These are phyloP conservation scores for Claviceps capensis DNA, from an alignment of 2,329 filamentous ascomycete genomes.

Conservation along the genomic window DNA sequence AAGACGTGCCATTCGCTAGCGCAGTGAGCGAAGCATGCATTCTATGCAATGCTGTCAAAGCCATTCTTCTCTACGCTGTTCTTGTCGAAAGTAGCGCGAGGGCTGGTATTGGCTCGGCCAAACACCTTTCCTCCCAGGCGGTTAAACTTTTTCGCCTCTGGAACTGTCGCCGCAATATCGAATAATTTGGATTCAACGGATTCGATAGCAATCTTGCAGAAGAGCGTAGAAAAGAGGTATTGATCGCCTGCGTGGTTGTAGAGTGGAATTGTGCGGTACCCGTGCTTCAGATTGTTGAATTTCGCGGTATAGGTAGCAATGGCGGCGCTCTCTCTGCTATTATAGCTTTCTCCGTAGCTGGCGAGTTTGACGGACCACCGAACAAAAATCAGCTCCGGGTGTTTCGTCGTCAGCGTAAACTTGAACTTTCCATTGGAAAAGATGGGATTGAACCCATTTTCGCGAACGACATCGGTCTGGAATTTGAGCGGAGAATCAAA, in stretches of 20 bases:
- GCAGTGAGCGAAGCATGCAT: not conserved
- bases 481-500: slow-evolving; percentile 54
- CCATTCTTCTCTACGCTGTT: slow-evolving; percentile 32
- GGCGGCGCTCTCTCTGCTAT: slow-evolving; percentile 40
- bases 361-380: slow-evolving; percentile 87
- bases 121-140: slow-evolving; percentile 44
- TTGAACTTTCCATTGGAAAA: slow-evolving; percentile 64
- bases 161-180: slow-evolving; percentile 27
- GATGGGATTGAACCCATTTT: slow-evolving; percentile 87
- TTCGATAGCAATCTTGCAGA: slow-evolving; percentile 69
- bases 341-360: slow-evolving; percentile 57
- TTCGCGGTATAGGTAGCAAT: slow-evolving; percentile 90
- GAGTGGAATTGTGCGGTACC: slow-evolving; percentile 83
- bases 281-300: slow-evolving; percentile 75
- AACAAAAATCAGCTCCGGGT: slow-evolving; percentile 85
- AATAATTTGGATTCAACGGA: slow-evolving; percentile 44
- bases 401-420: slow-evolving; percentile 81
- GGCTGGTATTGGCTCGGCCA: slow-evolving; percentile 37
- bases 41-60: slow-evolving; percentile 23
- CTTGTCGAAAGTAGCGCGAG: slow-evolving; percentile 38
- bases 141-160: slow-evolving; percentile 39
- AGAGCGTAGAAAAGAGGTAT: slow-evolving; percentile 87
- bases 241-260: slow-evolving; percentile 82
- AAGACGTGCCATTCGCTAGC: not conserved
- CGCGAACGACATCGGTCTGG: slow-evolving; percentile 65